Percentiles rank a stretch among this genome's conserved stretches.
phyloP scores from a whole-genome alignment of 1,284 basidiomycete species.

The Apiotrichum laibachii region DNA sequence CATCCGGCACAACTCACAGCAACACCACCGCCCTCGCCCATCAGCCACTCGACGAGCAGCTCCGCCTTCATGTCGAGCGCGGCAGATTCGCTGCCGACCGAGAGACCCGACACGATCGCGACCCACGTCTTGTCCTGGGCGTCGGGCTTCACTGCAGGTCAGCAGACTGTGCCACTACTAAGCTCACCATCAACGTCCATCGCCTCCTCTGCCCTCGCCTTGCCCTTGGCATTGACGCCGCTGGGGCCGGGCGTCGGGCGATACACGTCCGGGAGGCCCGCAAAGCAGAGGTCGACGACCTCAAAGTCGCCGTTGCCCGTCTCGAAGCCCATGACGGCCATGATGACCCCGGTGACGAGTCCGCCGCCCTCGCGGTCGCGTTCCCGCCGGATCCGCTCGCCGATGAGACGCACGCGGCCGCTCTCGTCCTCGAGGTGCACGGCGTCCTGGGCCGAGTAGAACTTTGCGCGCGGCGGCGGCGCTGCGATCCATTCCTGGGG shows the following conservation, averaged over 20 bases:
- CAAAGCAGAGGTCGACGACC: conserved; percentile 83
- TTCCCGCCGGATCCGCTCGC: conserved; percentile 56
- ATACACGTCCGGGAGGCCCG: conserved; percentile 70
- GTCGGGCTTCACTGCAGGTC: conserved; percentile 33
- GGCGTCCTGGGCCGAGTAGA: conserved; percentile 72
- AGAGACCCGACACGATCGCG: conserved; percentile 81
- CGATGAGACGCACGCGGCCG: conserved; percentile 83
- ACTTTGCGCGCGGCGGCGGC: conserved; percentile 70
- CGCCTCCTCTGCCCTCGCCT: conserved; percentile 24
- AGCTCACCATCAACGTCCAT: conserved; percentile 24
- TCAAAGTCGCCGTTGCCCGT: conserved; percentile 87
- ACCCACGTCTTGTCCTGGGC: conserved; percentile 62
- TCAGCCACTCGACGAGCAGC: conserved; percentile 80
- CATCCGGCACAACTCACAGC: conserved; percentile 51
- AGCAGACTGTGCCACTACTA: neutral
- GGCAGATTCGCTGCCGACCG: conserved; percentile 57
- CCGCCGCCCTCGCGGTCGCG: conserved; percentile 55
- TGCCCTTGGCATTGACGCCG: conserved; percentile 46
- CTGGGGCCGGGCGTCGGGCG: conserved; percentile 26
- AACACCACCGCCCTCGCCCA: conserved; percentile 72
- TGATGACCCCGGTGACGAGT: conserved; percentile 82
- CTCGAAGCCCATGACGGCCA: conserved; percentile 85
- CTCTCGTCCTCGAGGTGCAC: conserved; percentile 94
- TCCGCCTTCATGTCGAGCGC: conserved; percentile 69
- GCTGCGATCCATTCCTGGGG: conserved; percentile 81